Evolutionary conservation across 768 basidiomycete genomes (phyloP), one percentile per base, ranked within the genome.

Genomic region (Lepiota brunneoincarnata): DNA sequence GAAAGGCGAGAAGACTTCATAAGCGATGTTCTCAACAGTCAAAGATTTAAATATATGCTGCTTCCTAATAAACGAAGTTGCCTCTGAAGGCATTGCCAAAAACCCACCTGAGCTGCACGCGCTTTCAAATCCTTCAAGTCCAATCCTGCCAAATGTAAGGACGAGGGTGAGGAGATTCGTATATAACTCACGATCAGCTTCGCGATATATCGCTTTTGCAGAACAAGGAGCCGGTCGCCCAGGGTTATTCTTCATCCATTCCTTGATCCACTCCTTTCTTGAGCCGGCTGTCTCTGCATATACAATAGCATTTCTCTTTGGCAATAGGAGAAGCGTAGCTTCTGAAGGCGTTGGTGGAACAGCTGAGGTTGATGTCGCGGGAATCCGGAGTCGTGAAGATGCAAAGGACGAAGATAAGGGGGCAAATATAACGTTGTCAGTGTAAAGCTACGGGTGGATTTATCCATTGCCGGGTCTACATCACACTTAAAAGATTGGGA

Each of bases 1-100:
- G 70, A 95, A 93, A 0, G 86, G 82, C 10, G 88, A 90, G 64
- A 95, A 95, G 35, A 89, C 84, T 65, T 95, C 92, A 59, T 87
- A 85, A 1, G 89, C 86, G 48, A 93, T 87, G 66, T 93, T 94
- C 12, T 87, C 81, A 11, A 88, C 81, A 0, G 83, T 85, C 41
- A 95, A 77, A 0, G 84, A 84, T 57, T 82, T 86, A 58, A 83
- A 72, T 41, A 95, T 93, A 65, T 93, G 86, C 81, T 91, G 40
- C 3, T 44, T 26, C 18, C 36, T 38, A 40, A 38, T 26, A 14
- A 47, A 17, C 24, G 14, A 31, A 48, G n/a, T 28, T 18, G 21
- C 20, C 28, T n/a, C 17, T 9, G n/a, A 39, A 47, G 20, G 35
- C 24, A 4, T 43, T 14, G 18, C 21, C 37, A 7, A 18, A 37